A percentile compares a stretch with the other conserved stretches of the same genome.
phyloP scores from a whole-genome alignment of 768 basidiomycete species.

The Pholiota conissans region DNA sequence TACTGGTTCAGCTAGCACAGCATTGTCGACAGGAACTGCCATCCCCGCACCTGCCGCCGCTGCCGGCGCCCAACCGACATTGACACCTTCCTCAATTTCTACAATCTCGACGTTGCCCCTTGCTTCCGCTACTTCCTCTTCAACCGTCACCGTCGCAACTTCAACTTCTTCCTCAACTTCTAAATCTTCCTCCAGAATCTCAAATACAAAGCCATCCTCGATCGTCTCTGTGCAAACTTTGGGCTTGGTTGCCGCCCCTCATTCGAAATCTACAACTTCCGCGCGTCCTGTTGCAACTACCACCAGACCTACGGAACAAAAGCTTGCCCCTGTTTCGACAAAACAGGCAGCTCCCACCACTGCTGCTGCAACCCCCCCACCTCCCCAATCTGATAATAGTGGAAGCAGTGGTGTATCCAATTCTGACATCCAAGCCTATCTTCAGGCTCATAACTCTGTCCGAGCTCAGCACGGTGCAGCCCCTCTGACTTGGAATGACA shows the following conservation, averaged over 20 bases:
- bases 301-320: neutral
- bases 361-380: constrained; percentile 9
- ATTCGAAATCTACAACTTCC: neutral
- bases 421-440: constrained; percentile 52
- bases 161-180: constrained; percentile 13
- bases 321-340: neutral
- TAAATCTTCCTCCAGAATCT: constrained; percentile 13
- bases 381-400: constrained; percentile 15
- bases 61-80: constrained; percentile 17
- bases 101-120: constrained; percentile 20
- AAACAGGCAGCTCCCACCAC: neutral
- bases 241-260: constrained; percentile 4
- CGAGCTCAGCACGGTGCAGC: constrained; percentile 65
- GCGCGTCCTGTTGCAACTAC: constrained; percentile 3
- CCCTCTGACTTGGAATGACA: constrained; percentile 62
- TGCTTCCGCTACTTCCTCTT: constrained; percentile 16
- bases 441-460: constrained; percentile 61
- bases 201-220: constrained; percentile 12
- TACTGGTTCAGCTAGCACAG: constrained; percentile 20
- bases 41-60: constrained; percentile 12
- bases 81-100: constrained; percentile 11
- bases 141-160: constrained; percentile 12
- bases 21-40: constrained; percentile 22
- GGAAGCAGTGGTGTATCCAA: constrained; percentile 25
- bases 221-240: neutral